Base-by-base conservation (phyloP, 805 yeast genomes). In the Saccharomycopsis lassenensis region DNA sequence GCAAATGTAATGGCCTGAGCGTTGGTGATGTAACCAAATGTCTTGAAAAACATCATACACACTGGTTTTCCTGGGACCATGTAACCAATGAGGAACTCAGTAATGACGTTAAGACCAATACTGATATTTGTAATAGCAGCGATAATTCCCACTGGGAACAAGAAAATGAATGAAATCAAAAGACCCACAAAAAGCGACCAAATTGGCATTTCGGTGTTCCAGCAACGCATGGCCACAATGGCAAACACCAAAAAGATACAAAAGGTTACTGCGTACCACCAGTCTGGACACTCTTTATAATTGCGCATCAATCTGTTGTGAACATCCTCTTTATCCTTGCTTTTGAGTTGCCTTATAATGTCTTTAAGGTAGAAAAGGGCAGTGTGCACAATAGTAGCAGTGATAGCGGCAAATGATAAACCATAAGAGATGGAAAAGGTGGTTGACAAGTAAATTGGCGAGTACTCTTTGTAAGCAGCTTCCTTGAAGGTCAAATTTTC, bases 71-170 rank as follows among this genome's bases (percentile, higher is more conserved):
- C 82, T 3, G 82, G 83, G 8, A 71, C 59, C 41, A 77, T 64
- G 52, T 74, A 77, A 2, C 84, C 85, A 19, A 72, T 69, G 29
- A 78, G 64, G 42, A 78, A 57, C 50, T 77, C 84, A 3, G 77
- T 68, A 36, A 78, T 52, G 4, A 76, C 82, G 47, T 71, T 72
- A 43, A 77, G 57, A 8, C 78, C 78, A 39, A 76, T 67, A 1
- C 65, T 48, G 31, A 59, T 67, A 57, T 78, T 78, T 0, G 86
- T 75, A 24, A 72, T 67, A 3, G 83, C 77, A 14, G 67, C 69
- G 35, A 79, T 63, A 14, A 78, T 58, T 1, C 77, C 74, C 16
- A 75, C 59, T 4, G 86, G 87, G 30, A 77, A 56, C 33, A 78
- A 55, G 49, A 76, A 69, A 10, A 71, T 54, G 25, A 69, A 52